Conservation (phyloP, 805 yeast species). For the Candida alai region DNA sequence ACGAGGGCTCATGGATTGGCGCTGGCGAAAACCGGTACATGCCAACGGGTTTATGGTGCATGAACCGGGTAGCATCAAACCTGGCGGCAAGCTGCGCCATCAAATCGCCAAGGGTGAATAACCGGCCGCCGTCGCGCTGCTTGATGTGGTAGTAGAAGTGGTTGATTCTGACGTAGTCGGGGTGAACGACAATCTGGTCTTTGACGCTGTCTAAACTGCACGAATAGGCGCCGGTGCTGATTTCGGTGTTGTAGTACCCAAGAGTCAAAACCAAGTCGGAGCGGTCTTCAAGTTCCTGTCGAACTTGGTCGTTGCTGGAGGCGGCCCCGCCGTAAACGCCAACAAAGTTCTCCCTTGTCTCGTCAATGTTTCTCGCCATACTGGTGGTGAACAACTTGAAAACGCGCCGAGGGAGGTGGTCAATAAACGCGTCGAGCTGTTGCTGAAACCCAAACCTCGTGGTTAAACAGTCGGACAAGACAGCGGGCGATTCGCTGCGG, state of each 20-base stretch:
- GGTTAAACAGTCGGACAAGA: constrained; percentile 68
- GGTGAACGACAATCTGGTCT: constrained; percentile 34
- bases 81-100: constrained; percentile 23
- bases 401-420: constrained; percentile 30
- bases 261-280: constrained; percentile 69
- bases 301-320: constrained; percentile 23
- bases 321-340: constrained; percentile 71
- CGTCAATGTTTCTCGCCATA: constrained; percentile 75
- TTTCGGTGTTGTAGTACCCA: constrained; percentile 53
- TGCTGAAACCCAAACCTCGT: constrained; percentile 53
- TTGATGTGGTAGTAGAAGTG: constrained; percentile 21
- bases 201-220: constrained; percentile 19
- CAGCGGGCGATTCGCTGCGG: constrained; percentile 52
- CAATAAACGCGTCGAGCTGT: constrained; percentile 48
- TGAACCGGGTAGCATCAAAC: constrained; percentile 9
- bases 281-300: constrained; percentile 28
- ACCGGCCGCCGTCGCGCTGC: constrained; percentile 21
- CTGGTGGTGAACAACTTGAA: constrained; percentile 52
- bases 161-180: constrained; percentile 39
- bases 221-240: constrained; percentile 25
- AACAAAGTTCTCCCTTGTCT: constrained; percentile 55
- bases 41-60: constrained; percentile 14
- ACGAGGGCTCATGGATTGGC: constrained; percentile 7
- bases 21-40: constrained; percentile 13
- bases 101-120: constrained; percentile 30